phyloP scores from a whole-genome alignment of 805 yeast species.

The Cyberlindnera sargentensis region DNA sequence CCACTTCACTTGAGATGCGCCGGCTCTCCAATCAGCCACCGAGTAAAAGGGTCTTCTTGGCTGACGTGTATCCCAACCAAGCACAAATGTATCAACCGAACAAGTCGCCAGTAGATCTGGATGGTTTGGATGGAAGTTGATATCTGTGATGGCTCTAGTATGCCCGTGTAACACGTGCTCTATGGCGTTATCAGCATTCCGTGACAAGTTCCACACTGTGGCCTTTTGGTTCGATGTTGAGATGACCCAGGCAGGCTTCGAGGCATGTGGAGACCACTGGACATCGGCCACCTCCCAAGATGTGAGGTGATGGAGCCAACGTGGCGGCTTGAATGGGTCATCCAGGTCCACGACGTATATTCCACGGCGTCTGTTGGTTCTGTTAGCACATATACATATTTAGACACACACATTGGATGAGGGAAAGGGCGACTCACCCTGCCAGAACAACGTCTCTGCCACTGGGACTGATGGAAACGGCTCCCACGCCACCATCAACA shows the following conservation, averaged over 20 bases:
- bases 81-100: conserved; percentile 81
- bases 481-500: conserved; percentile 88
- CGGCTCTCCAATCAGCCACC: conserved; percentile 94
- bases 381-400: conserved; percentile 2
- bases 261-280: conserved; percentile 92
- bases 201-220: conserved; percentile 82
- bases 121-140: conserved; percentile 80
- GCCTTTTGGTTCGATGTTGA: conserved; percentile 96
- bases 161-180: conserved; percentile 87
- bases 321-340: conserved; percentile 91
- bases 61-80: conserved; percentile 85
- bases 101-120: conserved; percentile 91
- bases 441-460: conserved; percentile 94
- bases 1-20: conserved; percentile 96
- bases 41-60: conserved; percentile 66
- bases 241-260: conserved; percentile 84
- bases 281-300: conserved; percentile 99
- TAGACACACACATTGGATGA: neutral
- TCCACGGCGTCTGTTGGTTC: conserved; percentile 48
- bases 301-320: conserved; percentile 88
- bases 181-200: conserved; percentile 65
- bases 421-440: conserved; percentile 21
- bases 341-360: conserved; percentile 86
- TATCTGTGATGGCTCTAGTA: conserved; percentile 90
- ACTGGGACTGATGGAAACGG: conserved; percentile 82